Base-by-base conservation (phyloP, 2,329 filamentous ascomycete genomes). In the Xylariaceae sp. region DNA sequence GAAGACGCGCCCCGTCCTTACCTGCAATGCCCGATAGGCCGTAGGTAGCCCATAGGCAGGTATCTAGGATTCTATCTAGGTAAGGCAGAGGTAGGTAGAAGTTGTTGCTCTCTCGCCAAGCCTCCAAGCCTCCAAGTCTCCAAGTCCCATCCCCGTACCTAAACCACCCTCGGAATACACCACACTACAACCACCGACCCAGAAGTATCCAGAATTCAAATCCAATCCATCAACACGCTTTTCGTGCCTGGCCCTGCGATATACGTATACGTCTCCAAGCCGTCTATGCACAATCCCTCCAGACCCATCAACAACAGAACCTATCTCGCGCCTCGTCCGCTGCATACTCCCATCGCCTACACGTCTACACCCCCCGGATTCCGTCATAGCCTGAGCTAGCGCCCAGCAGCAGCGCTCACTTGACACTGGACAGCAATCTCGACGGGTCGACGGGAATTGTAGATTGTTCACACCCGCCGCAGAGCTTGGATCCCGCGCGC, bases 381-480 rank as follows among this genome's bases (percentile, higher is more conserved):
- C 66, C 73, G 71, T 76, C 73, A 75, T 75, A 76, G 74, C 73
- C 74, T 74, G 72, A 73, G 72, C 62, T 67, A 68, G 67, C 67
- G 70, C 68, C 19, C 19, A 19, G 19, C 71, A 71, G 69, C 71
- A 71, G 69, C 68, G 70, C 65, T 67, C 62, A 60, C 62, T 64
- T 62, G 59, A 60, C 64, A 60, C 60, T 61, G 60, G 57, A 60
- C 64, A 60, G 60, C 62, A 61, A 59, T 61, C 53, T 61, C 60
- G 48, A 57, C 57, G 56, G 48, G 54, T 56, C 19, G 19, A 19
- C 19, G 19, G 19, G 19, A 19, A 19, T 55, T 58, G 63, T 64
- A 66, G 62, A 66, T 60, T 64, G 62, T 62, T 61, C 60, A 53
- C 65, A 61, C 62, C 61, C 61, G 53, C 65, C 19, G 19, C 19